A percentile compares a stretch with the other conserved stretches of the same genome.
These are phyloP conservation scores for Xerocomus amazonicus DNA, from an alignment of 1,284 basidiomycete genomes.

Conservation along the genomic window DNA sequence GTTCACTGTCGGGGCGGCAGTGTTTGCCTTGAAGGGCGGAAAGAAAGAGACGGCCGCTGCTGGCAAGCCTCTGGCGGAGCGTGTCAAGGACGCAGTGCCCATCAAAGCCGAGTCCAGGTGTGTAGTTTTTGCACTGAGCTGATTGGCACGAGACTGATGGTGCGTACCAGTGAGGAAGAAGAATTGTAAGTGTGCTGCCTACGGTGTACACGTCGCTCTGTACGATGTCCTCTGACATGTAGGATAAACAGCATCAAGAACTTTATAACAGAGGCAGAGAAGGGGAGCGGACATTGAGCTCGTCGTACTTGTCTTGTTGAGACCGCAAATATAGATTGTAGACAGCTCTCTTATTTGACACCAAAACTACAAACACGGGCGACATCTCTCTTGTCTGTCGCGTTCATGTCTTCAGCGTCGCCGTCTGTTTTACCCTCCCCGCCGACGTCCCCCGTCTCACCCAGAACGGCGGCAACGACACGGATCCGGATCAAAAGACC, in stretches of 20 bases:
- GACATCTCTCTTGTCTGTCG: too few species aligned
- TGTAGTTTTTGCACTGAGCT: conserved; percentile 23
- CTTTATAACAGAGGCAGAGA: conserved; percentile 77
- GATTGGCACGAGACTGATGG: conserved; percentile 4
- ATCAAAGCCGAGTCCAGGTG: conserved; percentile 64
- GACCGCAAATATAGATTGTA: neutral
- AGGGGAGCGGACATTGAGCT: conserved; percentile 44
- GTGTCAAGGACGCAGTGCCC: conserved; percentile 59
- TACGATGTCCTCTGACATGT: conserved; percentile 36
- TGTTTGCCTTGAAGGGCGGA: conserved; percentile 51
- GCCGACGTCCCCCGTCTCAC: conserved; percentile 10
- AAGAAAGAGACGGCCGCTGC: conserved; percentile 43
- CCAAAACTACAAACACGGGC: too few species aligned
- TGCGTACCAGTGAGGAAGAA: conserved; percentile 56
- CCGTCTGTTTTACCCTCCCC: conserved; percentile 15
- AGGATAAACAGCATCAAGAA: conserved; percentile 66
- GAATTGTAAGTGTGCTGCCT: conserved; percentile 55
- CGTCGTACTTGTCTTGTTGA: neutral
- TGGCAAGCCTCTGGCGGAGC: conserved; percentile 44
- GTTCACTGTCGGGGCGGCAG: conserved; percentile 47
- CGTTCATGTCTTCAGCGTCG: neutral
- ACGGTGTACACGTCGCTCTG: conserved; percentile 17
- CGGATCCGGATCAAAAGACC: conserved; percentile 13
- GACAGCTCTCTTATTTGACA: too few species aligned
- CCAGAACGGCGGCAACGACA: conserved; percentile 2